Percentiles rank a stretch among this genome's conserved stretches.
These are phyloP conservation scores for Blastomyces emzantsi DNA, from an alignment of 2,329 filamentous ascomycete genomes.

Conservation along the genomic window DNA sequence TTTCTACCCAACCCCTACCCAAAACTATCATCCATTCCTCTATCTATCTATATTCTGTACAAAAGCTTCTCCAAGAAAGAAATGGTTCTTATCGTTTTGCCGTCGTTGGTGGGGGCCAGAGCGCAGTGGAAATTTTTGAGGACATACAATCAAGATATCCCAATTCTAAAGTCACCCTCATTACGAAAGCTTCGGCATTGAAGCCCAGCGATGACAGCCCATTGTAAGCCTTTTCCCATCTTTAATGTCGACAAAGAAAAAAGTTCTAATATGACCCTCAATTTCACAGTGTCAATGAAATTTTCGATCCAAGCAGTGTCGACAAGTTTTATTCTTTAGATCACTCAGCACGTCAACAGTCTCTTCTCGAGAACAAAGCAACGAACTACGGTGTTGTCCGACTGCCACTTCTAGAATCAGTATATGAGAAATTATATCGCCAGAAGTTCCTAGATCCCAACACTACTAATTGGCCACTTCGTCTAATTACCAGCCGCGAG, in stretches of 20 bases:
- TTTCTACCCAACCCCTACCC: constrained; percentile 54
- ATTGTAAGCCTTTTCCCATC: constrained; percentile 56
- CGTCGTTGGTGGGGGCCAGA: constrained; percentile 83
- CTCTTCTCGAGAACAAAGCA: constrained; percentile 60
- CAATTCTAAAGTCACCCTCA: constrained; percentile 63
- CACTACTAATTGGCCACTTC: constrained; percentile 68
- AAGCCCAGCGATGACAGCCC: constrained; percentile 91
- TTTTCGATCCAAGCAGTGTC: constrained; percentile 84
- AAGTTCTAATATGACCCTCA: neutral
- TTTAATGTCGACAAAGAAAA: neutral
- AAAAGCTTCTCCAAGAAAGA: constrained; percentile 32
- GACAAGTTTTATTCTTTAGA: constrained; percentile 65
- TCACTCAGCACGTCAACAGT: constrained; percentile 50
- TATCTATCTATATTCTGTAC: constrained; percentile 54
- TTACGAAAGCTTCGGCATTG: constrained; percentile 76
- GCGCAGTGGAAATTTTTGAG: constrained; percentile 90
- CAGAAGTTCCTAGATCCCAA: constrained; percentile 65
- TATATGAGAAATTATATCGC: constrained; percentile 82
- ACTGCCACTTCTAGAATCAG: constrained; percentile 76
- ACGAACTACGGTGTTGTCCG: constrained; percentile 96
- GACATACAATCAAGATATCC: constrained; percentile 76
- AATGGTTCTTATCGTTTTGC: constrained; percentile 58
- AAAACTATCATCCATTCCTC: constrained; percentile 80
- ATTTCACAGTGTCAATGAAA: constrained; percentile 68
- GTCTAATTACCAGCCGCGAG: constrained; percentile 61